Conservation (phyloP, 768 basidiomycete species). For the Leccinum arenicola region DNA sequence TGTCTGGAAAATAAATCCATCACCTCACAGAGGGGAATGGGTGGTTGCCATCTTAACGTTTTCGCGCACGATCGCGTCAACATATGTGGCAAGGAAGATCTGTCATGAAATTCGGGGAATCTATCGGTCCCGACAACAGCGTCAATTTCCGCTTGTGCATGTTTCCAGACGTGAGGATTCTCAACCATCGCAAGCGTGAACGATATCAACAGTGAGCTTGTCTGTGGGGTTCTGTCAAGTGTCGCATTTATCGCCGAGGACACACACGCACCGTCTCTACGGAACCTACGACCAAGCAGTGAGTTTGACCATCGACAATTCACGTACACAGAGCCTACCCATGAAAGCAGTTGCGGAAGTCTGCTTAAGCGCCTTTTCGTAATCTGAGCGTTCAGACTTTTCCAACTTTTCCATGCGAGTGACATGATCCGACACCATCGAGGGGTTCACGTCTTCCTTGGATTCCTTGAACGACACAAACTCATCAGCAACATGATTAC, state of each 20-base stretch:
- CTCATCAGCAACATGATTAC: not conserved
- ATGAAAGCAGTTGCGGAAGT: constrained; percentile 14
- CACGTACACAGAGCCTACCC: constrained; percentile 1
- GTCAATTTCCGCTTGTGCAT: constrained; percentile 13
- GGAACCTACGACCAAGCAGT: constrained; percentile 1
- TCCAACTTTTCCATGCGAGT: constrained; percentile 10
- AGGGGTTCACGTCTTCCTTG: constrained; percentile 1
- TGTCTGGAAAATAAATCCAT: not conserved
- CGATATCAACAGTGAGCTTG: not conserved
- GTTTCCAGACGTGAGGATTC: constrained; percentile 9
- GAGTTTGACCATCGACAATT: not conserved
- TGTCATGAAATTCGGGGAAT: constrained; percentile 8
- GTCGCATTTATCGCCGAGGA: not conserved
- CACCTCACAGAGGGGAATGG: constrained; percentile 1
- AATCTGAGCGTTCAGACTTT: constrained; percentile 1
- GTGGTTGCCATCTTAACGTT: constrained; percentile 13
- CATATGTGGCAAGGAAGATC: constrained; percentile 8
- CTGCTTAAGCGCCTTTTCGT: constrained; percentile 17
- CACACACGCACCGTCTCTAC: constrained; percentile 10
- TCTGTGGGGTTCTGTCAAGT: constrained; percentile 4
- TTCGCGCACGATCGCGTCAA: constrained; percentile 14
- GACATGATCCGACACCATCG: constrained; percentile 17
- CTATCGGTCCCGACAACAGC: constrained; percentile 5
- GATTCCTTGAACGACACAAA: constrained; percentile 2
- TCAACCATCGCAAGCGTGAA: constrained; percentile 17